These are phyloP conservation scores for Aspergillus taichungensis DNA, from an alignment of 495 filamentous ascomycete species.

Conservation along the genomic window DNA sequence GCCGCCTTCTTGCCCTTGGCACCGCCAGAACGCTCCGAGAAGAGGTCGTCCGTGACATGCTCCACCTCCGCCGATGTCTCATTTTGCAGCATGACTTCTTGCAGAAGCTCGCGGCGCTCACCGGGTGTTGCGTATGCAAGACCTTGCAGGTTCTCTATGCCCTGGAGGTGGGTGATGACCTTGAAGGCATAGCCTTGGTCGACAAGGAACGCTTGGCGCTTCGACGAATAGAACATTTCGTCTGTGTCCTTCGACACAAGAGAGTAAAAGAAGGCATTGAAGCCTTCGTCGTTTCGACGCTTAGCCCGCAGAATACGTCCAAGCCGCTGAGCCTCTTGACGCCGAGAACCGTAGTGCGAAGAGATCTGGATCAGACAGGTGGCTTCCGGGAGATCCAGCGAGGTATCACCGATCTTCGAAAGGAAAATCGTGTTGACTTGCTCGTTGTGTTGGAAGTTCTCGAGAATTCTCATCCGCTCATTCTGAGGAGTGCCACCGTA, in stretches of 20 bases:
- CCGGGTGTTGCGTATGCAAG: constrained; percentile 71
- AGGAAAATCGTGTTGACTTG: constrained; percentile 93
- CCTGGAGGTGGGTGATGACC: constrained; percentile 92
- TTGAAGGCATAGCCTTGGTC: constrained; percentile 99
- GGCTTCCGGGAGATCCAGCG: constrained; percentile 90
- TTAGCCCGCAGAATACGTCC: constrained; percentile 95
- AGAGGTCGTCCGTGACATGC: constrained; percentile 75
- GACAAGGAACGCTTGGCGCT: constrained; percentile 94
- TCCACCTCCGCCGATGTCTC: constrained; percentile 72
- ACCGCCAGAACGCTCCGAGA: constrained; percentile 49
- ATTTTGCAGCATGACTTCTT: constrained; percentile 87
- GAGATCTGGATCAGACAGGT: constrained; percentile 98
- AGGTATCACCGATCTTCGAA: constrained; percentile 97
- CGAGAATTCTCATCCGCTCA: constrained; percentile 82
- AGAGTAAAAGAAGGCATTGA: constrained; percentile 99
- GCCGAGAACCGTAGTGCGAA: constrained; percentile 93
- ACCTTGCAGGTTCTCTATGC: constrained; percentile 74
- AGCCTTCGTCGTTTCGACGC: constrained; percentile 93
- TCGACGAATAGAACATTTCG: constrained; percentile 97
- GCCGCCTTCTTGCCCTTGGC: constrained; percentile 35
- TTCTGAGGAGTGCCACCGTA: constrained; percentile 80
- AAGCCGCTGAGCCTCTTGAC: constrained; percentile 92
- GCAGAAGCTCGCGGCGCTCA: constrained; percentile 81
- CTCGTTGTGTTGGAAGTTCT: constrained; percentile 95
- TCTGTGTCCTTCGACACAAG: constrained; percentile 94